Base-by-base conservation (phyloP, 2,329 filamentous ascomycete genomes). In the Ustilaginoidea virens region DNA sequence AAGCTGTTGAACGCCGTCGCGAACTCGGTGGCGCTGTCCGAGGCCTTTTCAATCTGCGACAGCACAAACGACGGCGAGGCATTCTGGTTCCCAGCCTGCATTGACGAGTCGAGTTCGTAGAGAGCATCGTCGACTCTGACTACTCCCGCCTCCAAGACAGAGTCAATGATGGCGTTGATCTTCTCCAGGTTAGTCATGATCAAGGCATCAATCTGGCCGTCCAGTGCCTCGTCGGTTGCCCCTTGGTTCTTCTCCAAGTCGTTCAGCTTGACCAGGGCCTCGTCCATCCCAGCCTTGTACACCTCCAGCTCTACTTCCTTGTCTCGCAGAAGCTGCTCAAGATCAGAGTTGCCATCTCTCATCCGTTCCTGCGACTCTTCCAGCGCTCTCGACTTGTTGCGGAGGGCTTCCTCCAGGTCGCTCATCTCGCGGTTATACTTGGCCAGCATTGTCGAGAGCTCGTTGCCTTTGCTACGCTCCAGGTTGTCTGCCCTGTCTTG, bases 21-120 rank as follows among this genome's bases (percentile, higher is more conserved):
- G 54, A 98, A 98, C 50, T 98, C 90, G 54, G 92, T 96, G 9
- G 90, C 83, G 39, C 76, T 92, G 7, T 85, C 74, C 6, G 86
- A 90, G 1, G 90, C 86, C 61, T 96, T 98, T 51, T 98, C 90
- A 33, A 96, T 86, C 52, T 96, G 87, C 2, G 87, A 96, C 28
- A 98, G 65, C 9, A 98, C 86, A 48, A 92, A 96, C 2, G 87
- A 73, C 10, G 90, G 85, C 23, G 86, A 92, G 1, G 90, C 90
- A 46, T 92, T 98, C 58, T 96, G 90, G 59, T 98, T 98, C 53
- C 90, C 90, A 23, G 87, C 90, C 52, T 96, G 87, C 85, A 96
- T 96, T 13, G 80, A 80, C 13, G 90, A 96, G 54, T 98, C 90
- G 24, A 98, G 66, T 53, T 98, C 90, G 56, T 98, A 98, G 20